A percentile compares a stretch with the other conserved stretches of the same genome.
phyloP scores from a whole-genome alignment of 106 monocot genomes.

The Posidonia australis region DNA sequence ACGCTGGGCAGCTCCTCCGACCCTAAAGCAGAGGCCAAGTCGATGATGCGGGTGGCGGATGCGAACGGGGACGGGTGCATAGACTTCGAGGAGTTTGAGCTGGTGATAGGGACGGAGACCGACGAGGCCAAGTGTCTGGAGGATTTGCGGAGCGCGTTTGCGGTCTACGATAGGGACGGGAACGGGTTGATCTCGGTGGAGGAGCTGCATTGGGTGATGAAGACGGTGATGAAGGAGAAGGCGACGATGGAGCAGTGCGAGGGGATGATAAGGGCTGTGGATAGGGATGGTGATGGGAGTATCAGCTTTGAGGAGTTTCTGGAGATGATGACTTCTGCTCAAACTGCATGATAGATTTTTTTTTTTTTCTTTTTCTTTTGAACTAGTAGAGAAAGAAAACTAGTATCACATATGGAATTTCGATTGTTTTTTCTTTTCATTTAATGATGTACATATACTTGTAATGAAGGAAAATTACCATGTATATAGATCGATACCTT shows the following conservation, averaged over 20 bases:
- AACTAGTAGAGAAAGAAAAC: too few relatives aligned
- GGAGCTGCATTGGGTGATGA: constrained; percentile 53
- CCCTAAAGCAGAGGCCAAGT: constrained; percentile 1
- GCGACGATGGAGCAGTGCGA: constrained; percentile 26
- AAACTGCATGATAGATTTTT: too few relatives aligned
- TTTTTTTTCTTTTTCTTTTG: too few relatives aligned
- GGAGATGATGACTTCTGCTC: constrained; percentile 2
- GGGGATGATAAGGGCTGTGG: constrained; percentile 56
- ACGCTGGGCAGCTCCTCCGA: neutral
- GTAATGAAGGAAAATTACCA: too few relatives aligned
- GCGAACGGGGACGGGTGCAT: constrained; percentile 15
- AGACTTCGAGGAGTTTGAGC: constrained; percentile 2
- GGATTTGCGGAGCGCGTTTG: constrained; percentile 55
- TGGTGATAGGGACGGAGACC: neutral
- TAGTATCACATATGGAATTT: too few relatives aligned
- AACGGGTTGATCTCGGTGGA: constrained; percentile 60
- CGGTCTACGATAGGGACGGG: constrained; percentile 54
- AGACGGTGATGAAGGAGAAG: constrained; percentile 39
- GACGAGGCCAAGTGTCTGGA: neutral
- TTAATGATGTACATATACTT: too few relatives aligned
- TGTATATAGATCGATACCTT: too few relatives aligned
- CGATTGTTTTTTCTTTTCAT: too few relatives aligned
- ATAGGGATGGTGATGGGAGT: constrained; percentile 8
- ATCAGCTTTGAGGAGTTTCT: constrained; percentile 12
- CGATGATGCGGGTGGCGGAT: constrained; percentile 10